A percentile compares a stretch with the other conserved stretches of the same genome.
Evolutionary conservation across 192 early-diverging fungal species (phyloP).

Genomic region (Mycoemilia scoparia): DNA sequence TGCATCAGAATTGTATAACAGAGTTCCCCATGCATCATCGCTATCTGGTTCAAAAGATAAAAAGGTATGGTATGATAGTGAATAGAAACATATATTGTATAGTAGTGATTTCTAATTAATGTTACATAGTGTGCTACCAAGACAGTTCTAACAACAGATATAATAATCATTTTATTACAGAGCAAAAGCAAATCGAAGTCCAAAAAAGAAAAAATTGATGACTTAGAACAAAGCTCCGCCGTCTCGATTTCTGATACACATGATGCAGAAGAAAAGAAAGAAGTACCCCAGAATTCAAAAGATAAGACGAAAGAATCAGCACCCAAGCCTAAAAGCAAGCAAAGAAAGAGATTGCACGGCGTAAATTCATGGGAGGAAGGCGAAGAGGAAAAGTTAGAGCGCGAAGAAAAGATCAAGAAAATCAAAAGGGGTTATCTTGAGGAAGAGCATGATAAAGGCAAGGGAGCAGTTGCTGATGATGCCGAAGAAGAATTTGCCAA

Average conservation of each 20-base stretch:
- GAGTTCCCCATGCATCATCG: slow-evolving; percentile 26
- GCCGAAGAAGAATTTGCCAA: slow-evolving; percentile 13
- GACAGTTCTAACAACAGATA: neutral
- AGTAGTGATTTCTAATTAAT: too few species aligned
- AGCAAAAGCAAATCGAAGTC: neutral
- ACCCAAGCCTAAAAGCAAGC: slow-evolving; percentile 25
- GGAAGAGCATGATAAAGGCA: slow-evolving; percentile 32
- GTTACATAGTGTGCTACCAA: too few species aligned
- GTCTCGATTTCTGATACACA: too few species aligned
- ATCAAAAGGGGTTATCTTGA: slow-evolving; percentile 28
- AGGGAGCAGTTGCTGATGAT: slow-evolving; percentile 17
- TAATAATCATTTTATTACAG: neutral
- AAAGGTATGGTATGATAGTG: too few species aligned
- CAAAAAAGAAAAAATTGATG: neutral
- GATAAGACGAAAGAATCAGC: slow-evolving; percentile 6
- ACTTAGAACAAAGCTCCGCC: slow-evolving; percentile 1
- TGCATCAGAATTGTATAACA: slow-evolving; percentile 40
- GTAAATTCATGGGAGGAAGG: slow-evolving; percentile 33
- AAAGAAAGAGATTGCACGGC: slow-evolving; percentile 9
- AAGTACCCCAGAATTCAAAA: slow-evolving; percentile 3
- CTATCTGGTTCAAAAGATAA: slow-evolving; percentile 1
- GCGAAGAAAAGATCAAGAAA: slow-evolving; percentile 31
- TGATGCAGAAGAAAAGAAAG: too few species aligned
- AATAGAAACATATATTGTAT: too few species aligned
- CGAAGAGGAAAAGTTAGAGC: slow-evolving; percentile 36